Conservation (phyloP, 2,329 filamentous ascomycete genomes). For the Pseudonectria foliicola region DNA sequence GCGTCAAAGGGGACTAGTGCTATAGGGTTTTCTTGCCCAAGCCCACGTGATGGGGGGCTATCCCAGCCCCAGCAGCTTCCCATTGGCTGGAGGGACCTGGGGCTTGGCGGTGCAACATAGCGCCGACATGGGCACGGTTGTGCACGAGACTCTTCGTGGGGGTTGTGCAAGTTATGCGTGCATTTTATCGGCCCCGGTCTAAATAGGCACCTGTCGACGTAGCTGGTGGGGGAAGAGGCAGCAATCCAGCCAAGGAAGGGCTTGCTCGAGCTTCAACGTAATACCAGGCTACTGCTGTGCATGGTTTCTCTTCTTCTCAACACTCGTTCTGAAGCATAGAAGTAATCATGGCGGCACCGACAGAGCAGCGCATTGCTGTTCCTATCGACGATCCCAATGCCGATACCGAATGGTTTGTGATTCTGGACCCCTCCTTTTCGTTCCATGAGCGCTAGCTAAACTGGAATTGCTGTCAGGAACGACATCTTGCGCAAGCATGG, state of each 20-base stretch:
- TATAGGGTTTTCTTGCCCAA: constrained; percentile 32
- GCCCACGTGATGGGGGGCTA: constrained; percentile 27
- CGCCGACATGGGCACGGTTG: constrained; percentile 10
- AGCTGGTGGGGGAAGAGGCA: constrained; percentile 6
- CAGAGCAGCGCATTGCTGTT: constrained; percentile 63
- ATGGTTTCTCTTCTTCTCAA: too few relatives aligned
- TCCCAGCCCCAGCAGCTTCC: not conserved
- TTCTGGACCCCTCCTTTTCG: constrained; percentile 18
- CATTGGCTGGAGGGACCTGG: constrained; percentile 11
- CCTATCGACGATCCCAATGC: constrained; percentile 93
- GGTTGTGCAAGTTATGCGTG: constrained; percentile 16
- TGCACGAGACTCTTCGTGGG: constrained; percentile 13
- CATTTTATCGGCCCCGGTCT: constrained; percentile 1
- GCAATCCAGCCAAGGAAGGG: constrained; percentile 3
- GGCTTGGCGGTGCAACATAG: constrained; percentile 11
- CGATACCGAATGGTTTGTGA: constrained; percentile 87
- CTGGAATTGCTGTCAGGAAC: constrained; percentile 66
- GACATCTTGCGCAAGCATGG: constrained; percentile 96
- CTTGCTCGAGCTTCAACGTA: constrained; percentile 7
- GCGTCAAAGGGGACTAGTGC: constrained; percentile 29
- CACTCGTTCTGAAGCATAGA: not conserved
- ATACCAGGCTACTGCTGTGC: not conserved
- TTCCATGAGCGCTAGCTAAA: constrained; percentile 1
- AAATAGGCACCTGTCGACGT: too few relatives aligned
- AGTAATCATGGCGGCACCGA: constrained; percentile 50